Evolutionary conservation across 179 eudicot species (phyloP), one percentile per base, ranked within the genome.

Genomic region (Nepenthes alata): DNA sequence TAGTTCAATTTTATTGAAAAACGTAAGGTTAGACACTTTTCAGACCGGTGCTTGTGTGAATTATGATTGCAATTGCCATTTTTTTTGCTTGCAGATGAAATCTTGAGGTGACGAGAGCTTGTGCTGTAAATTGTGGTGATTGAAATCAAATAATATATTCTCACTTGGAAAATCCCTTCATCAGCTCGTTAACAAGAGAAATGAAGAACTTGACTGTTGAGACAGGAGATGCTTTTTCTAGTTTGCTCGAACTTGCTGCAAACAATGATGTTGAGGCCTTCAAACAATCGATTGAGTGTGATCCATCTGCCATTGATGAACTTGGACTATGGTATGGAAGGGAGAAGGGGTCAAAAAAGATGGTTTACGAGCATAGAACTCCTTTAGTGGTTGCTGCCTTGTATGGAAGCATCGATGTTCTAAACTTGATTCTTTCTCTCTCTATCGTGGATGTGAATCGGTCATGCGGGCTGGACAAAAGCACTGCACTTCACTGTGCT

Each of bases 401-500:
- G 51, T 82, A 82, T 69, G 85, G 91, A 2, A 83, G 84, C 54
- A 55, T 73, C 14, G 85, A 83, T 60, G 72, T 83, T 41, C 63
- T 85, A 67, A 80, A 77, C 54, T 58, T 67, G 60, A 78, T 85
- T 58, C 68, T 85, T 9, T 78, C 82, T 41, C 71, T 73, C 1
- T 77, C 88, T 2, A 68, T 71, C 11, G 72, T 63, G 44, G 83
- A 84, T 72, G 85, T 85, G 51, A 85, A 85, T 55, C 75, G 75
- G 3, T 52, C 76, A 16, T 80, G 82, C 59, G 88, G 84, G 34
- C 56, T 60, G 34, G 85, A 85, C 37, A 77, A 75, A 41, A 67
- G 63, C 66, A 85, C 87, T 49, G 85, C 87, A n/a, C 87, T 85
- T 63, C 91, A 85, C 55, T 82, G 87, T 66, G 87, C 91, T 53